Percentiles rank a stretch among this genome's conserved stretches.
Evolutionary conservation across 305 asterid genomes (phyloP).

Genomic region (Lippia alba): DNA sequence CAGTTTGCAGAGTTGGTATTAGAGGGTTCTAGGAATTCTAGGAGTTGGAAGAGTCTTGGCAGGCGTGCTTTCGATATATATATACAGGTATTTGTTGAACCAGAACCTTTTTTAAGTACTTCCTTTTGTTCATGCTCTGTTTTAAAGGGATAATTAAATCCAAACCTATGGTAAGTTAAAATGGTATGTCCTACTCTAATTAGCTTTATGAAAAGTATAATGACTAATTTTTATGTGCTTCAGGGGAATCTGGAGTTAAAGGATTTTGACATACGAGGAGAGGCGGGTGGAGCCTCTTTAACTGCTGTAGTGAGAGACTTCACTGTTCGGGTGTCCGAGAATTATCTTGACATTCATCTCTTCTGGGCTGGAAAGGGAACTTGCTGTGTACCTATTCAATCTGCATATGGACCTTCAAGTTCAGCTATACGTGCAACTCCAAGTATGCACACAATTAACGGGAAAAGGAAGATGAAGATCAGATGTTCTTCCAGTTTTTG

Average conservation of each 20-base stretch:
- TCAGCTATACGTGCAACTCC: constrained; percentile 74
- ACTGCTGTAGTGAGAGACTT: constrained; percentile 44
- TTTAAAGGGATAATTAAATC: no score
- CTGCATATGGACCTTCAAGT: constrained; percentile 60
- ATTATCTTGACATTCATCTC: constrained; percentile 64
- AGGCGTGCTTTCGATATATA: neutral
- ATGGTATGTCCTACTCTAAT: no score
- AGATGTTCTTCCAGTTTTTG: no score
- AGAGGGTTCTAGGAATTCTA: neutral
- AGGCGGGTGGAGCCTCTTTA: constrained; percentile 47
- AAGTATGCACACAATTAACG: constrained; percentile 25
- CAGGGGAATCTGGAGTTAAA: constrained; percentile 51
- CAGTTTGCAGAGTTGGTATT: neutral
- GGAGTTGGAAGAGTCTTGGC: neutral
- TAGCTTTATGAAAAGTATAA: neutral
- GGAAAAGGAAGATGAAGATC: neutral
- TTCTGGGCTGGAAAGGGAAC: constrained; percentile 62
- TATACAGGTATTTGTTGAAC: neutral
- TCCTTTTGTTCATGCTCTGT: no score
- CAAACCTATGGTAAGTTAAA: no score
- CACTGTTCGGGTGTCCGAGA: constrained; percentile 53
- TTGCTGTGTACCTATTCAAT: constrained; percentile 65
- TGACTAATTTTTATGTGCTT: neutral
- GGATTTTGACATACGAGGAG: constrained; percentile 63
- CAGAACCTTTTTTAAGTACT: neutral